Percentiles rank a stretch among this genome's conserved stretches.
Evolutionary conservation across 768 basidiomycete species (phyloP).

Genomic region (Pleurotus citrinopileatus): DNA sequence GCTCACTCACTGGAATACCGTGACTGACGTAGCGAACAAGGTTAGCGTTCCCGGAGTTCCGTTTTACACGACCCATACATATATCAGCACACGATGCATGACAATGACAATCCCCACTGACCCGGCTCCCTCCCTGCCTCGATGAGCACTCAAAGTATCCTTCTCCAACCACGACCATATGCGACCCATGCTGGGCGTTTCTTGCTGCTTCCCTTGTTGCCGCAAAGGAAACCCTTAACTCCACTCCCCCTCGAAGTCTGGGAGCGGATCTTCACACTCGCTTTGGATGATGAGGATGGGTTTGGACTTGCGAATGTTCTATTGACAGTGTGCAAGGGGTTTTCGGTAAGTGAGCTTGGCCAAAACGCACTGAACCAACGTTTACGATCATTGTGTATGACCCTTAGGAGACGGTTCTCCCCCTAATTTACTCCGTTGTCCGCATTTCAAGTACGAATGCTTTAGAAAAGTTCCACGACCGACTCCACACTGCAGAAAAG

Average conservation of each 20-base stretch:
- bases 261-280: conserved; percentile 54
- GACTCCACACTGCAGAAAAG: conserved; percentile 61
- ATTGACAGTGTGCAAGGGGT: conserved; percentile 41
- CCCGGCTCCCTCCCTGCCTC: not conserved
- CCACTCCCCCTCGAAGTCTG: conserved; percentile 71
- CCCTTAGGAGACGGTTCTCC: conserved; percentile 59
- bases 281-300: conserved; percentile 20
- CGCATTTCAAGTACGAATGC: conserved; percentile 37
- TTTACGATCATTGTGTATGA: not conserved
- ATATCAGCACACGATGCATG: not conserved
- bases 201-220: conserved; percentile 67
- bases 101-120: not conserved
- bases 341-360: conserved; percentile 33
- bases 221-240: conserved; percentile 45
- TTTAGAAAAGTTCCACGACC: conserved; percentile 57
- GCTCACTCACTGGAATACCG: not conserved
- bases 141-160: conserved; percentile 38
- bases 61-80: not conserved
- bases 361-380: not conserved
- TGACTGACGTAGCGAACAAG: not conserved
- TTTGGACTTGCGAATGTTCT: conserved; percentile 29
- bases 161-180: conserved; percentile 69
- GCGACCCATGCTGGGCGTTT: conserved; percentile 56
- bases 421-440: conserved; percentile 62
- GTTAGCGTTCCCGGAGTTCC: conserved; percentile 5